Percentiles rank a stretch among this genome's conserved stretches.
phyloP scores from a whole-genome alignment of 768 basidiomycete species.

The Podaxis sp. region DNA sequence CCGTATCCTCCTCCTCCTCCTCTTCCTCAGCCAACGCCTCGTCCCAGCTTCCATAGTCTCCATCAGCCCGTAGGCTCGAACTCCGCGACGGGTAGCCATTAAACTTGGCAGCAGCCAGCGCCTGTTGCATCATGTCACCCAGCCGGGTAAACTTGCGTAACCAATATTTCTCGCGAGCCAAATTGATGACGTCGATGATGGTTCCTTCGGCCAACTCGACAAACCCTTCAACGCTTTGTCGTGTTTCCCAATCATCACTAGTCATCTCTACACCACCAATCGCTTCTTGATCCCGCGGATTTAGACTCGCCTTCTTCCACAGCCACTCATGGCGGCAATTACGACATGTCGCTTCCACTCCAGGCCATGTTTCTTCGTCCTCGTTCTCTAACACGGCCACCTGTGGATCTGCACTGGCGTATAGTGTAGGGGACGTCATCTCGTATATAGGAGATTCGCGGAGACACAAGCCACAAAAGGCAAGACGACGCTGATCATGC shows the following conservation, averaged over 20 bases:
- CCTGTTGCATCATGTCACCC: slow-evolving; percentile 63
- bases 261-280: slow-evolving; percentile 44
- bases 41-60: slow-evolving; percentile 19
- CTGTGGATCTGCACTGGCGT: slow-evolving; percentile 17
- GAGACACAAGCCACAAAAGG: slow-evolving; percentile 69
- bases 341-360: slow-evolving; percentile 65
- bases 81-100: slow-evolving; percentile 7
- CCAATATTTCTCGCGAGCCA: slow-evolving; percentile 75
- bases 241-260: slow-evolving; percentile 62
- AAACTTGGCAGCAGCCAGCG: slow-evolving; percentile 47
- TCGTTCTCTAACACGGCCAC: slow-evolving; percentile 67
- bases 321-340: slow-evolving; percentile 65
- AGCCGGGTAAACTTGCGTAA: slow-evolving; percentile 62
- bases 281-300: slow-evolving; percentile 51
- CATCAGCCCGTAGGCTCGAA: slow-evolving; percentile 3
- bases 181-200: slow-evolving; percentile 54
- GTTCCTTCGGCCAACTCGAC: slow-evolving; percentile 72
- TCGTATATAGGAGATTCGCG: slow-evolving; percentile 55
- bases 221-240: slow-evolving; percentile 68
- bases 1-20: slow-evolving; percentile 44
- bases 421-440: slow-evolving; percentile 15
- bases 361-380: slow-evolving; percentile 66
- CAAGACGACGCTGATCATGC: slow-evolving; percentile 50
- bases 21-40: slow-evolving; percentile 37
- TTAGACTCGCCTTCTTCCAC: slow-evolving; percentile 53